These are phyloP conservation scores for Ogataea allantospora DNA, from an alignment of 805 yeast genomes.

Conservation along the genomic window DNA sequence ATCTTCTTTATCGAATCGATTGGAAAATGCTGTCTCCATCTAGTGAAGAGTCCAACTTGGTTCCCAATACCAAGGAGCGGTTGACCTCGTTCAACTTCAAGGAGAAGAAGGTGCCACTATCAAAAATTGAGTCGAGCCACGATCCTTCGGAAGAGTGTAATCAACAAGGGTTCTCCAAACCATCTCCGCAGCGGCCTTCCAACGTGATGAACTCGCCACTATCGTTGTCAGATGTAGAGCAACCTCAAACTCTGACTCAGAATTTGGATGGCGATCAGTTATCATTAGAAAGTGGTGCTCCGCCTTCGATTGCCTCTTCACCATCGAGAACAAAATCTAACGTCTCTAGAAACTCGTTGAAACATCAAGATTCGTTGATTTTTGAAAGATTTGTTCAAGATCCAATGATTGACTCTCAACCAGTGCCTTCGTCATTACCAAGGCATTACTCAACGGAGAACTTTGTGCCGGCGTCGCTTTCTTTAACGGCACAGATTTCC, in stretches of 20 bases:
- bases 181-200: neutral
- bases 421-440: slow-evolving; percentile 32
- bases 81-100: slow-evolving; percentile 17
- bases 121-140: slow-evolving; percentile 17
- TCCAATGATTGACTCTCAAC: slow-evolving; percentile 37
- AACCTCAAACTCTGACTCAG: slow-evolving; percentile 3
- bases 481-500: slow-evolving; percentile 44
- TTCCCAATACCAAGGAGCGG: slow-evolving; percentile 12
- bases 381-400: slow-evolving; percentile 70
- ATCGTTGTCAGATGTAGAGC: slow-evolving; percentile 21
- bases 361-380: slow-evolving; percentile 44
- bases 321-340: slow-evolving; percentile 3
- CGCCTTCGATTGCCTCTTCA: slow-evolving; percentile 6
- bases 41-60: slow-evolving; percentile 21
- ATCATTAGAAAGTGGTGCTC: slow-evolving; percentile 16
- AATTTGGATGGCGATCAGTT: slow-evolving; percentile 22
- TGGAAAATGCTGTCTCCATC: slow-evolving; percentile 25
- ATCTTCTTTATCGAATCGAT: slow-evolving; percentile 1
- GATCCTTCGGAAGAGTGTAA: slow-evolving; percentile 18
- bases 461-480: slow-evolving; percentile 55
- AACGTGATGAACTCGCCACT: slow-evolving; percentile 20
- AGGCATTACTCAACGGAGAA: slow-evolving; percentile 46
- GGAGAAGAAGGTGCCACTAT: slow-evolving; percentile 7
- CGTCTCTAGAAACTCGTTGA: slow-evolving; percentile 8
- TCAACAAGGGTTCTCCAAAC: neutral